A percentile compares a stretch with the other conserved stretches of the same genome.
phyloP scores from a whole-genome alignment of 1,284 basidiomycete species.

The Vanrija sp. region DNA sequence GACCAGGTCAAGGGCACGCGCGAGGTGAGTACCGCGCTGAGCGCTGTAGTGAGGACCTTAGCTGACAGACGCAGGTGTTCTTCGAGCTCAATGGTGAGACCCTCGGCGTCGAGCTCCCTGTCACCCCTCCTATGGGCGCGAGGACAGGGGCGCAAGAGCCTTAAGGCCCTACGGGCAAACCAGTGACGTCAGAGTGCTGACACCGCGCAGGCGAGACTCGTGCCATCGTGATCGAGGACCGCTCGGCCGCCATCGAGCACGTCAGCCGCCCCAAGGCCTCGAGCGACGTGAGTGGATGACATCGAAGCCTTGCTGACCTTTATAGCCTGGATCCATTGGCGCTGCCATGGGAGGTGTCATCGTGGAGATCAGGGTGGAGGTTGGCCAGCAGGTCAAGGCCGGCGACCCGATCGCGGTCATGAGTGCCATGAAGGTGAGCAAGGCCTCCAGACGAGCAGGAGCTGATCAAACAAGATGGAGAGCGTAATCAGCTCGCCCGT shows the following conservation, averaged over 20 bases:
- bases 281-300: slow-evolving; percentile 56
- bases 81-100: too few relatives aligned
- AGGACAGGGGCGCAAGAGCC: too few relatives aligned
- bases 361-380: slow-evolving; percentile 94
- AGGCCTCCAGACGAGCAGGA: too few relatives aligned
- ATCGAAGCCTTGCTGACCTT: too few relatives aligned
- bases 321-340: slow-evolving; percentile 49
- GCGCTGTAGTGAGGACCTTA: slow-evolving; percentile 59
- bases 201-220: slow-evolving; percentile 56
- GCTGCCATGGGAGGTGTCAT: too few relatives aligned
- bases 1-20: slow-evolving; percentile 85
- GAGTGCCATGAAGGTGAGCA: slow-evolving; percentile 62
- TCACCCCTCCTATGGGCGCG: too few relatives aligned
- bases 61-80: slow-evolving; percentile 13
- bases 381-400: slow-evolving; percentile 94
- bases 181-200: too few relatives aligned
- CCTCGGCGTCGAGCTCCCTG: too few relatives aligned
- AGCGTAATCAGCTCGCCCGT: slow-evolving; percentile 67
- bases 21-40: slow-evolving; percentile 97
- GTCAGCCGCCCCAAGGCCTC: slow-evolving; percentile 89
- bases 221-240: slow-evolving; percentile 90
- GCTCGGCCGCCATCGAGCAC: slow-evolving; percentile 91
- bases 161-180: too few relatives aligned
- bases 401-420: slow-evolving; percentile 59
- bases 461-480: slow-evolving; percentile 56